phyloP scores from a whole-genome alignment of 176 grass and related monocot species.

The Alopecurus myosuroides region DNA sequence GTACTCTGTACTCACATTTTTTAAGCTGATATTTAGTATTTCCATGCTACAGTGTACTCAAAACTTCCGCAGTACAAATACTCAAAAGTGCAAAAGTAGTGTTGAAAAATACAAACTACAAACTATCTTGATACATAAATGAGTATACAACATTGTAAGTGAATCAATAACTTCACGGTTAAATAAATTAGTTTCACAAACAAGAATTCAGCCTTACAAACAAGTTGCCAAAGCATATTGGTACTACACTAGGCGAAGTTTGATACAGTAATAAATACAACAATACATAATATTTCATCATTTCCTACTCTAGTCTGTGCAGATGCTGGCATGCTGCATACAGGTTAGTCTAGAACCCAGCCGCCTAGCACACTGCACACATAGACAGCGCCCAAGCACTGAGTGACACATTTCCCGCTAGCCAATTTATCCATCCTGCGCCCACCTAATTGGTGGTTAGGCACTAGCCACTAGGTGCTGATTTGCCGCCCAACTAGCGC shows the following conservation, averaged over 20 bases:
- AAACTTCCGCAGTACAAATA: neutral
- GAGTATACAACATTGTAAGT: neutral
- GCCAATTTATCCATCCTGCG: neutral
- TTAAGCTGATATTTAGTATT: neutral
- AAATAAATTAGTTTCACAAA: neutral
- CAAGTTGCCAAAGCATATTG: neutral
- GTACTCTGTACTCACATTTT: neutral
- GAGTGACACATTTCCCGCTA: neutral
- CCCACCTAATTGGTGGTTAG: neutral
- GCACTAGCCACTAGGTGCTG: neutral
- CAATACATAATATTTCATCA: neutral
- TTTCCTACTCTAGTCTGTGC: neutral
- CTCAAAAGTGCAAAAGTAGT: neutral
- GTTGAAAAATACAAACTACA: neutral
- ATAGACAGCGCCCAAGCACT: neutral
- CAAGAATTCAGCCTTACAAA: neutral
- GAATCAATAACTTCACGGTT: neutral
- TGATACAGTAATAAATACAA: neutral
- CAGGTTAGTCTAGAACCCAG: neutral
- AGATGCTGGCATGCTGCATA: constrained; percentile 17
- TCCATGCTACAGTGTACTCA: neutral
- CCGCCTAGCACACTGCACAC: neutral
- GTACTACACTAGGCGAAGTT: neutral
- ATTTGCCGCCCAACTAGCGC: neutral
- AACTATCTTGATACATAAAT: neutral